Evolutionary conservation across 1,284 basidiomycete genomes (phyloP), one percentile per base, ranked within the genome.

Genomic region (Filobasidium uniguttulatum): DNA sequence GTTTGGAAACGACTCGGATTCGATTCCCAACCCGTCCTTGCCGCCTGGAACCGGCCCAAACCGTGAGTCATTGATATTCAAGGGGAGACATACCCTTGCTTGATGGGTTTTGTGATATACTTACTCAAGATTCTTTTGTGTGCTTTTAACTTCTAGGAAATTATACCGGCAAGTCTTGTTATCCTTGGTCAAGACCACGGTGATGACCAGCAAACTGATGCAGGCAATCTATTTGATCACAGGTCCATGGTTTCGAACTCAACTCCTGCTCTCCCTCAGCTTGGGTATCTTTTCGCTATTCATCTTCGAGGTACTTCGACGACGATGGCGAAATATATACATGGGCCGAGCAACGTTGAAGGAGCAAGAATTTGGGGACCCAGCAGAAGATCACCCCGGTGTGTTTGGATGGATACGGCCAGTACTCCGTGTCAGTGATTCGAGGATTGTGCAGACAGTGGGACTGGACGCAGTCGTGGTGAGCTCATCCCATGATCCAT

Each of bases 341-440:
- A 87, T 89, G 19, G 88, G 90, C 1, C 74, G 93, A 23, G 36
- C 52, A 9, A 14, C 52, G 19, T 34, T 46, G 28, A 46, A 43
- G 23, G 87, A 59, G 85, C 89, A 67, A 83, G 83, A 0, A 85
- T 90, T 62, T 1, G 52, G 35, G 40, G 44, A 40, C 20, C 48
- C 48, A 12, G 41, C 44, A n/a, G 36, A 33, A 22, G 40, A 45
- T 20, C 20, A 48, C 34, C 45, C 31, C 2, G 48, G 61, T 0
- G 85, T 93, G 69, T 89, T 96, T 68, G 87, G 87, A 19, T 98
- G 93, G 93, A 85, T 97, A 56, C 66, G 89, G 56, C 93, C 93
- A 0, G 97, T 91, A 0, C 75, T 96, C 49, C 75, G 77, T 50
- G 88, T 85, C 0, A 88, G 86, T 37, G 93, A 97, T 85, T 60